Conservation (phyloP, 257 asterid genomes). For the Petrea volubilis region DNA sequence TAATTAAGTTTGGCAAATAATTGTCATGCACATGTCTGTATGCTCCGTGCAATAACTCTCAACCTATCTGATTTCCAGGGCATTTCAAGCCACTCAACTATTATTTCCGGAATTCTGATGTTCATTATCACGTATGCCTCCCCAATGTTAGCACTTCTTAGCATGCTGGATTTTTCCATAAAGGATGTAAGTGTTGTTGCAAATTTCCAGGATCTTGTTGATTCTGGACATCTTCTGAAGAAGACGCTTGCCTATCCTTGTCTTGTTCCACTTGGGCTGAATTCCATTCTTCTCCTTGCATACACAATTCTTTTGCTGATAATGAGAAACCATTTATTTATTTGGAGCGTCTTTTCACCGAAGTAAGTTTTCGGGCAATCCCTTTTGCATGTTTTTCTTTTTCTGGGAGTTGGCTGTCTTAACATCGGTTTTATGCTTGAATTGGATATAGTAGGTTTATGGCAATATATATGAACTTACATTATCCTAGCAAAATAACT, state of each 20-base stretch:
- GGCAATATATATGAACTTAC: too few relatives aligned
- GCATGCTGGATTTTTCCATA: conserved; percentile 50
- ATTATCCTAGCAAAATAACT: too few relatives aligned
- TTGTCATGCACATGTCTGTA: conserved; percentile 10
- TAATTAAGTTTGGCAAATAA: neutral
- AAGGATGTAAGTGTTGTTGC: conserved; percentile 32
- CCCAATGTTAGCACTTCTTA: conserved; percentile 68
- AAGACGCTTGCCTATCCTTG: conserved; percentile 61
- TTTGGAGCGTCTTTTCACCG: conserved; percentile 97
- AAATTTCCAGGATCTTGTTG: conserved; percentile 23
- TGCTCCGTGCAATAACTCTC: conserved; percentile 11
- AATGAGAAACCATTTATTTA: conserved; percentile 87
- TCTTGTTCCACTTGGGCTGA: conserved; percentile 70
- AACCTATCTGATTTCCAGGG: conserved; percentile 57
- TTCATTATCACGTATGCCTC: conserved; percentile 89
- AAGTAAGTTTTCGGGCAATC: conserved; percentile 53
- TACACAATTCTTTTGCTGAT: conserved; percentile 68
- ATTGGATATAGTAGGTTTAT: too few relatives aligned
- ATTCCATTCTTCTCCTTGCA: conserved; percentile 66
- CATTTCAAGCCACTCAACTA: conserved; percentile 81
- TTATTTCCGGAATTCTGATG: conserved; percentile 82
- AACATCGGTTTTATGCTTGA: neutral
- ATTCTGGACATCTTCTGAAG: conserved; percentile 51
- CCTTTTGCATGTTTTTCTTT: neutral
- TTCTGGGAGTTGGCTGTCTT: neutral